Evolutionary conservation across 495 filamentous ascomycete species (phyloP).

Genomic region (Immersiella caudata): DNA sequence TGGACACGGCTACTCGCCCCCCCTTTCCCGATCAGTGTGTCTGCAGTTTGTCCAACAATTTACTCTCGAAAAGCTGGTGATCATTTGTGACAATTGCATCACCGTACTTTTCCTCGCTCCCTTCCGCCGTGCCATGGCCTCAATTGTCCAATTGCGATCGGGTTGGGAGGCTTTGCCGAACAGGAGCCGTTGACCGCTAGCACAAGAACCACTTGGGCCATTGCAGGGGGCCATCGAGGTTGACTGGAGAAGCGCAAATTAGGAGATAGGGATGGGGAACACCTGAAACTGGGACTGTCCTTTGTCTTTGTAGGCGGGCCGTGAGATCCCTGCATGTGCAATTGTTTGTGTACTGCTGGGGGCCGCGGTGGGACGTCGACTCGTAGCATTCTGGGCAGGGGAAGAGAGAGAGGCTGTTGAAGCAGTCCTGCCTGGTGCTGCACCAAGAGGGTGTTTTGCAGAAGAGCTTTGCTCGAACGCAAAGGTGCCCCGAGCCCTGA

Average conservation of each 20-base stretch:
- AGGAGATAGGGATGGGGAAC: conserved; percentile 2
- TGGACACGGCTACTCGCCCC: background rate
- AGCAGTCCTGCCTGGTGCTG: background rate
- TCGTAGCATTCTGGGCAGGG: background rate
- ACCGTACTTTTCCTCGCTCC: background rate
- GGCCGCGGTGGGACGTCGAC: background rate
- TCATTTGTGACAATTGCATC: conserved; percentile 6
- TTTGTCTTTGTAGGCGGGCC: background rate
- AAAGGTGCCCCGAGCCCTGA: conserved; percentile 23
- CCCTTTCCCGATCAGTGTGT: background rate
- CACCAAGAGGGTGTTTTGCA: background rate
- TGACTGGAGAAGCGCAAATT: background rate
- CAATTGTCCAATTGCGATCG: conserved; percentile 7
- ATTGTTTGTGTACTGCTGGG: conserved; percentile 3
- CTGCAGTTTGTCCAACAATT: conserved; percentile 13
- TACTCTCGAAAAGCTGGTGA: background rate
- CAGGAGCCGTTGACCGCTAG: conserved; percentile 10
- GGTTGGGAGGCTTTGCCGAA: conserved; percentile 13
- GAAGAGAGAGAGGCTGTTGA: background rate
- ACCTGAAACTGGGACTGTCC: background rate
- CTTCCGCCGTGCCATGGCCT: background rate
- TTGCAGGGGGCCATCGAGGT: conserved; percentile 5
- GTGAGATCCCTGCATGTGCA: conserved; percentile 6
- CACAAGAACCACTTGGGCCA: conserved; percentile 6
- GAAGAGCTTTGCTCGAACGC: conserved; percentile 8